phyloP scores from a whole-genome alignment of 169 alveolate species.

The Cryptosporidium canis region DNA sequence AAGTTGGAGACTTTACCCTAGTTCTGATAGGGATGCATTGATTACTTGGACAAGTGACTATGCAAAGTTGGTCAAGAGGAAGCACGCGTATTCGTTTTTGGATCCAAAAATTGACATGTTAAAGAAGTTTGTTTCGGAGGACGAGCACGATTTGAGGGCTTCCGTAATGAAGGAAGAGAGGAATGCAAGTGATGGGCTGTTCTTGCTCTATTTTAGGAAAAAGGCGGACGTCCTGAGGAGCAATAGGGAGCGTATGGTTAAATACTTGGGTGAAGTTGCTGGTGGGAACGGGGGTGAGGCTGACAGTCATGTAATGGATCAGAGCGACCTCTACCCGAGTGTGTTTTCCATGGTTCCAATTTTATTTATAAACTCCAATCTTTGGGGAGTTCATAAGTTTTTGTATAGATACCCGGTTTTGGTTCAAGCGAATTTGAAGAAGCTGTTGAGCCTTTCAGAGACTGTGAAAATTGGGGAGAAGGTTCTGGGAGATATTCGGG shows the following conservation, averaged over 20 bases:
- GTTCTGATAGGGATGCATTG: background rate
- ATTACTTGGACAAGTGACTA: background rate
- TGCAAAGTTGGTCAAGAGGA: background rate
- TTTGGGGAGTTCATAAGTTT: constrained; percentile 18
- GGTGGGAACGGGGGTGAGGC: background rate
- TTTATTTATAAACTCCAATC: constrained; percentile 7
- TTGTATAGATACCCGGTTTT: constrained; percentile 49
- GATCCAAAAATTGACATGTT: constrained; percentile 10
- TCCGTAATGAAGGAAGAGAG: background rate
- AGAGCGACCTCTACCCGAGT: background rate
- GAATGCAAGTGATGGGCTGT: background rate
- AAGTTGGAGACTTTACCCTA: background rate
- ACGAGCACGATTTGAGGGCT: background rate
- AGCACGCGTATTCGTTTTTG: constrained; percentile 9
- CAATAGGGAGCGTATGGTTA: background rate
- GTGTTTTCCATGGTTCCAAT: constrained; percentile 23
- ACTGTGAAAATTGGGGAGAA: constrained; percentile 11
- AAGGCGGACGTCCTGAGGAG: background rate
- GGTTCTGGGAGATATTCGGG: background rate
- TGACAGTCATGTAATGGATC: background rate
- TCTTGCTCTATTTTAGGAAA: background rate
- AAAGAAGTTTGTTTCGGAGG: constrained; percentile 5
- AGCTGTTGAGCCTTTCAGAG: background rate
- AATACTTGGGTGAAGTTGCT: background rate
- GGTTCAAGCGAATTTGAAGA: background rate